Evolutionary conservation across 192 early-diverging fungal species (phyloP), one percentile per base, ranked within the genome.

Genomic region (Endogone sp.): DNA sequence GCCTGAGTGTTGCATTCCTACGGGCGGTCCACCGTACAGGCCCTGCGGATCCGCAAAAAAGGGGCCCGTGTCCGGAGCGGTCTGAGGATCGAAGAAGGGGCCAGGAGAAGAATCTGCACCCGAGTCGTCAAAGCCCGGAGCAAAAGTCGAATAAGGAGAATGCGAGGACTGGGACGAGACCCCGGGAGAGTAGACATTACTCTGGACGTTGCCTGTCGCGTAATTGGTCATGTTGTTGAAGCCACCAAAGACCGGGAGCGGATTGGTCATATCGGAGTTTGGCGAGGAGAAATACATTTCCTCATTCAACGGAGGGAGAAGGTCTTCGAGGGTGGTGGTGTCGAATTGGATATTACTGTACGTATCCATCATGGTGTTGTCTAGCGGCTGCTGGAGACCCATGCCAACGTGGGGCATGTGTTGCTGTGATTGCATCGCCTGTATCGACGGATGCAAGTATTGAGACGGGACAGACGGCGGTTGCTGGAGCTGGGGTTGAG

Each of bases 401-500:
- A n/a, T n/a, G n/a, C n/a, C n/a, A n/a, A n/a, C n/a, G n/a, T n/a
- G n/a, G n/a, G n/a, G n/a, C n/a, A n/a, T n/a, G n/a, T n/a, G n/a
- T n/a, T n/a, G n/a, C n/a, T n/a, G n/a, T n/a, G n/a, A n/a, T n/a
- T n/a, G n/a, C n/a, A n/a, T n/a, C n/a, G n/a, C n/a, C n/a, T n/a
- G n/a, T 11, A 20, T 29, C 26, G 56, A 3, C 32, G 21, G 25
- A 44, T n/a, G 60, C 28, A 60, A 24, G 24, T 13, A 28, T 21
- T 28, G 28, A 28, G 24, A 60, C 21, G 60, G 60, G 2, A 60
- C 28, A 26, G 24, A 2, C 44, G 9, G 61, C 28, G 57, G 63
- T 10, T 71, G 70, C 11, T 71, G 71, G 58, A 58, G 62, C 22
- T 58, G 24, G n/a, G 65, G 70, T 16, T 64, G 54, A 31, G 54